phyloP scores from a whole-genome alignment of 2,329 filamentous ascomycete species.

The Pyrenophora teres region DNA sequence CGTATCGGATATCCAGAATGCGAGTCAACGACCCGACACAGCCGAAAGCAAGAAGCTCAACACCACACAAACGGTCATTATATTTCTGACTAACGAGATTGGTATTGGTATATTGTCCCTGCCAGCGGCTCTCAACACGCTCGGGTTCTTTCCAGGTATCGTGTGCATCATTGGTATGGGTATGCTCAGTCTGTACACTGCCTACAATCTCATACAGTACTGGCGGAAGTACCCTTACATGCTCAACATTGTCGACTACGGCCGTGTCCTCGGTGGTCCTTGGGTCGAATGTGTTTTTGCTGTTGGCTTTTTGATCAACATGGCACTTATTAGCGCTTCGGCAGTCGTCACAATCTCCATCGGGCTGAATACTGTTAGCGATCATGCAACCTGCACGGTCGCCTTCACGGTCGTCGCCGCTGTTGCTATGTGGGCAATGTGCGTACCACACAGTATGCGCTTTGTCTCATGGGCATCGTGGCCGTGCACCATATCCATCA shows the following conservation, averaged over 20 bases:
- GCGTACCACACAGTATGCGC: constrained; percentile 34
- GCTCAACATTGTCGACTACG: constrained; percentile 39
- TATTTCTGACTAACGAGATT: constrained; percentile 39
- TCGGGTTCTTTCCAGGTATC: constrained; percentile 36
- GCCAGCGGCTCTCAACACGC: constrained; percentile 30
- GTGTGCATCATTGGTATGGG: constrained; percentile 32
- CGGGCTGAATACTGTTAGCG: constrained; percentile 34
- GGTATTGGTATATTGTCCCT: constrained; percentile 38
- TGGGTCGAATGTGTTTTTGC: constrained; percentile 35
- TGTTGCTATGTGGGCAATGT: constrained; percentile 35
- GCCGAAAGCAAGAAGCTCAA: constrained; percentile 26
- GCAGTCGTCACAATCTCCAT: constrained; percentile 36
- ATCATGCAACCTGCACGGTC: constrained; percentile 37
- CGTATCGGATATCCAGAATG: constrained; percentile 31
- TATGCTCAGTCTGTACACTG: constrained; percentile 34
- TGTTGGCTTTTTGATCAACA: constrained; percentile 34
- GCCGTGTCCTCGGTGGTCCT: constrained; percentile 33
- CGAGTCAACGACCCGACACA: constrained; percentile 18
- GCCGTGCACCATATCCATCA: constrained; percentile 32
- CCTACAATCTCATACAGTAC: constrained; percentile 38
- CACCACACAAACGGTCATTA: constrained; percentile 36
- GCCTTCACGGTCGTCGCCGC: constrained; percentile 31
- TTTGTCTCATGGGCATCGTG: constrained; percentile 36
- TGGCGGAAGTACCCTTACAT: constrained; percentile 39
- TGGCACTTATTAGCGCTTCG: constrained; percentile 35